Conservation (phyloP, 176 grass and related monocot species). For the Oryza meridionalis region DNA sequence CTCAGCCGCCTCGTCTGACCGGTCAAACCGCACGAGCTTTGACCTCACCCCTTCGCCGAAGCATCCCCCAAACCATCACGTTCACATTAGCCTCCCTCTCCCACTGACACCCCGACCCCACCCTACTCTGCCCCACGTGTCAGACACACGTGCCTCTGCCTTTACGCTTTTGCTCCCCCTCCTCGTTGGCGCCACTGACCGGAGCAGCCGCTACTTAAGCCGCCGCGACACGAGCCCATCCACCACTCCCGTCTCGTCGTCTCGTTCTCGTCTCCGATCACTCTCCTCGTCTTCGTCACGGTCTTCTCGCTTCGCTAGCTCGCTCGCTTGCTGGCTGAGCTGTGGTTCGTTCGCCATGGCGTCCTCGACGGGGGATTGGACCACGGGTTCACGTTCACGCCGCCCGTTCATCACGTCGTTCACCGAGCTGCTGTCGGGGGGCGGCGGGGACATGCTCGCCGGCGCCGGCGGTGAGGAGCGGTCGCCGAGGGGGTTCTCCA, state of each 20-base stretch:
- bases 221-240: not conserved
- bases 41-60: conserved; percentile 46
- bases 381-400: conserved; percentile 67
- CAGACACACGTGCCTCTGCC: not conserved
- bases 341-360: conserved; percentile 35
- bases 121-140: accelerated
- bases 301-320: not conserved
- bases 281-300: conserved; percentile 7
- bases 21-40: conserved; percentile 67
- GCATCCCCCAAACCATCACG: not conserved
- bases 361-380: conserved; percentile 66
- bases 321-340: not conserved
- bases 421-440: conserved; percentile 66
- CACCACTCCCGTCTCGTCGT: conserved; percentile 27
- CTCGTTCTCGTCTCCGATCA: not conserved
- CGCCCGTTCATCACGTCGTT: conserved; percentile 71
- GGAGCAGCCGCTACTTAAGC: conserved; percentile 37
- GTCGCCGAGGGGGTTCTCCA: conserved; percentile 36
- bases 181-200: not conserved
- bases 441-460: conserved; percentile 28
- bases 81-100: not conserved
- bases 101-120: not conserved
- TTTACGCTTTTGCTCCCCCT: not conserved
- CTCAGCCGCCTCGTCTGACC: conserved; percentile 56
- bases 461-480: not conserved